Evolutionary conservation across 345 rosid species (phyloP), one percentile per base, ranked within the genome.

Genomic region (Citrus australasica): DNA sequence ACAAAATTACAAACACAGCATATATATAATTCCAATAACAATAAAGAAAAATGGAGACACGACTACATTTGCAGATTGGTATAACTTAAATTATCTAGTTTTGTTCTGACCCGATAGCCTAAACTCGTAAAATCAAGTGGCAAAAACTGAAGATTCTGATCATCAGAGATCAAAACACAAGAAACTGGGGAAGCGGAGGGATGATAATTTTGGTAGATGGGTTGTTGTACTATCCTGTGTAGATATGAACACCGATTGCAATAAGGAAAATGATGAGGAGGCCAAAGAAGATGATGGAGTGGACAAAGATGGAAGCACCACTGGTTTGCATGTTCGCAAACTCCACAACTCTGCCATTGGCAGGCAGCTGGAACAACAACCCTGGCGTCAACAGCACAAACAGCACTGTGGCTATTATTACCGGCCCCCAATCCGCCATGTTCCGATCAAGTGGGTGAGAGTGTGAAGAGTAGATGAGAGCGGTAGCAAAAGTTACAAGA

Each of bases 381-480:
- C 93, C 92, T 6, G 93, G 92, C 72, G 87, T 85, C 74, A 91
- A 73, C 71, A 91, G 5, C 80, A 89, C 85, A 75, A 89, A 91
- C 33, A 91, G 84, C 37, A 88, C 76, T 38, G 89, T 83, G 16
- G 88, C 92, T 58, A 91, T 82, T 64, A 91, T 24, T 67, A 91
- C 90, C 1, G 94, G 91, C 33, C 91, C 94, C 91, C 92, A 88
- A 67, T 89, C 94, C 10, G 84, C 86, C 92, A 89, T 89, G 37
- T 48, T 27, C 66, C 58, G 37, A 8, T 51, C 32, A 2, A 58
- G 4, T 33, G n/a, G 42, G 10, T n/a, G 28, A 53, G 46, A 67
- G n/a, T 67, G 51, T 2, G n/a, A 35, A 32, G 51, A 56, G 53
- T 30, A 46, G 27, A 21, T 21, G 78, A 27, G n/a, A 74, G 2